phyloP scores from a whole-genome alignment of 2,329 filamentous ascomycete genomes.

The Purpureocillium lavendulum region DNA sequence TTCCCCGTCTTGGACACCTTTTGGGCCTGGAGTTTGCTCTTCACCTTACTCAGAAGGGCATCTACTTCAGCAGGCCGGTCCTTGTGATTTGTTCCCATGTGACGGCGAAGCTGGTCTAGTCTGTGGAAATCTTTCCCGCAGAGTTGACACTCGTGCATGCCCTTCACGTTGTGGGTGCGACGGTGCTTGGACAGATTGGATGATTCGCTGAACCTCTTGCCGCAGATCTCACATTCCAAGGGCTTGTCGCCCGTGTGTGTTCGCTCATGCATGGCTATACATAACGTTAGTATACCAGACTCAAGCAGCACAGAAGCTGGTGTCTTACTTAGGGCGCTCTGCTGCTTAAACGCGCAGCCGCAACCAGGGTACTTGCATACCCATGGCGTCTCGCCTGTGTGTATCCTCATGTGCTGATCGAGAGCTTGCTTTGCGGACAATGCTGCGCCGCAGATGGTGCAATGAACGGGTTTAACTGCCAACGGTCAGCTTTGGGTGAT shows the following conservation, averaged over 20 bases:
- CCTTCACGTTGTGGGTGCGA: slow-evolving; percentile 49
- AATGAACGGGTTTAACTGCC: slow-evolving; percentile 51
- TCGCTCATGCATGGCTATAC: slow-evolving; percentile 56
- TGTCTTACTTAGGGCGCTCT: slow-evolving; percentile 54
- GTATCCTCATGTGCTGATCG: slow-evolving; percentile 58
- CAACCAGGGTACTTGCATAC: slow-evolving; percentile 43
- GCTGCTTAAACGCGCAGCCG: slow-evolving; percentile 54
- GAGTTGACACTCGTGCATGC: slow-evolving; percentile 40
- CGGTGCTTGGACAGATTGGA: slow-evolving; percentile 60
- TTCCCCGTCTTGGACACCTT: slow-evolving; percentile 7
- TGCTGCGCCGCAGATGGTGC: slow-evolving; percentile 43
- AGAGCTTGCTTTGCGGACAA: slow-evolving; percentile 62
- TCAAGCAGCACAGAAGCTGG: neutral
- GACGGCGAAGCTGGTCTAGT: slow-evolving; percentile 51
- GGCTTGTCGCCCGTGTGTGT: slow-evolving; percentile 60
- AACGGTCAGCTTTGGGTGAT: slow-evolving; percentile 3
- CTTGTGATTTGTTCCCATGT: slow-evolving; percentile 30
- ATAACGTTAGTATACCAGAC: slow-evolving; percentile 8
- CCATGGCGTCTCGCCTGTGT: slow-evolving; percentile 58
- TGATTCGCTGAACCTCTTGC: slow-evolving; percentile 53
- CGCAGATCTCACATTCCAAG: slow-evolving; percentile 48
- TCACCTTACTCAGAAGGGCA: slow-evolving; percentile 9
- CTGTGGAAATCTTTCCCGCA: slow-evolving; percentile 52
- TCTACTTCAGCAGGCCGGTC: slow-evolving; percentile 13
- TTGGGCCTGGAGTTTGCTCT: slow-evolving; percentile 5